Percentiles rank a stretch among this genome's conserved stretches.
phyloP scores from a whole-genome alignment of 495 filamentous ascomycete species.

The Talaromyces trachyspermus region DNA sequence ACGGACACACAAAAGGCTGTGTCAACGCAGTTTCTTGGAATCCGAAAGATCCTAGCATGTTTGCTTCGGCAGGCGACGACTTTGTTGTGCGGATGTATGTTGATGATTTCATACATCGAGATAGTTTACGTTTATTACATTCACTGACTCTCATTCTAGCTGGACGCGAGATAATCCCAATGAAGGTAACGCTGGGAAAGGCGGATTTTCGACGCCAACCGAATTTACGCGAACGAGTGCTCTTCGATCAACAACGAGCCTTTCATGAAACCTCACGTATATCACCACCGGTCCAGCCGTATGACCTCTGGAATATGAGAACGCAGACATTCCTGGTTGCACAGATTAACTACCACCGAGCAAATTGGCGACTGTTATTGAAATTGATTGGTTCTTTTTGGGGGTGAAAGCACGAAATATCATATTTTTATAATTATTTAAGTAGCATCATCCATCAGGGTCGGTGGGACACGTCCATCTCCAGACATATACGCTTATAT shows the following conservation, averaged over 20 bases:
- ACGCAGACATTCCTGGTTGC: too few relatives aligned
- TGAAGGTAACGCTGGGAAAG: constrained; percentile 19
- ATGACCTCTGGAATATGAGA: too few relatives aligned
- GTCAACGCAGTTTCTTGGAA: constrained; percentile 95
- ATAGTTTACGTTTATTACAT: too few relatives aligned
- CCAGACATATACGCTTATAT: background rate
- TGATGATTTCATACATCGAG: constrained; percentile 8
- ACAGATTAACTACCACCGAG: too few relatives aligned
- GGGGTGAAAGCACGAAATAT: too few relatives aligned
- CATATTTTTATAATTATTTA: background rate
- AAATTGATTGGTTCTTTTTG: too few relatives aligned
- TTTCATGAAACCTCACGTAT: too few relatives aligned
- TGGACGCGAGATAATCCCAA: constrained; percentile 34
- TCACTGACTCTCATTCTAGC: constrained; percentile 22
- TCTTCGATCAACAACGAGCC: constrained; percentile 32
- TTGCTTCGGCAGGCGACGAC: constrained; percentile 90
- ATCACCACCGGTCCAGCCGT: too few relatives aligned
- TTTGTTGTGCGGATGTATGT: constrained; percentile 76
- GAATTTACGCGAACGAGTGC: constrained; percentile 33
- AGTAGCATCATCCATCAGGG: constrained; percentile 1
- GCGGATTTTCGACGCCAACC: background rate
- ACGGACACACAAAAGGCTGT: constrained; percentile 64
- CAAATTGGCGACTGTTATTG: too few relatives aligned
- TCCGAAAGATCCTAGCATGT: constrained; percentile 71
- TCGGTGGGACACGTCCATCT: background rate